phyloP scores from a whole-genome alignment of 2,329 filamentous ascomycete species.

The Basipetospora chlamydospora region DNA sequence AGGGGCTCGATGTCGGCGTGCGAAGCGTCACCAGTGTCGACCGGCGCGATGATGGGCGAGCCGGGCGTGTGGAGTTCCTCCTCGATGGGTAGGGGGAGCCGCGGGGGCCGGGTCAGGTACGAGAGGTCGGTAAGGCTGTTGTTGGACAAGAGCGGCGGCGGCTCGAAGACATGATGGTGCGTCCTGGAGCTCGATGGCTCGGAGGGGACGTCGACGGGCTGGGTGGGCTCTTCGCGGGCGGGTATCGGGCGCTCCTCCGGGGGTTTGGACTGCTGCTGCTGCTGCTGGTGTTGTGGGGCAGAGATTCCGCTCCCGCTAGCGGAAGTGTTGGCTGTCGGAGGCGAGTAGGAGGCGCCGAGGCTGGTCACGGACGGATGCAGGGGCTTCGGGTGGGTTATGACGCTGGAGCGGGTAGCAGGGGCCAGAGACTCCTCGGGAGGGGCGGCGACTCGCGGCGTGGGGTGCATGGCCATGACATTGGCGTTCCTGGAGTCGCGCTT shows the following conservation, averaged over 20 bases:
- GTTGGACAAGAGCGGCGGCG: slow-evolving; percentile 31
- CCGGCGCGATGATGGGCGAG: slow-evolving; percentile 70
- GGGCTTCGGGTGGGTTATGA: slow-evolving; percentile 11
- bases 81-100: slow-evolving; percentile 83
- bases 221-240: slow-evolving; percentile 25
- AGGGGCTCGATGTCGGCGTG: slow-evolving; percentile 36
- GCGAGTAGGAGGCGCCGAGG: slow-evolving; percentile 15
- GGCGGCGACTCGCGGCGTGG: slow-evolving; percentile 39
- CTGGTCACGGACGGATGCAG: slow-evolving; percentile 1
- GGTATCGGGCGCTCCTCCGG: slow-evolving; percentile 7
- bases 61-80: slow-evolving; percentile 82
- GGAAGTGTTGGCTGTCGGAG: slow-evolving; percentile 10
- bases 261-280: slow-evolving; percentile 1
- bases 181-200: slow-evolving; percentile 18
- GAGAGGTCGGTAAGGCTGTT: slow-evolving; percentile 49
- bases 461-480: slow-evolving; percentile 41
- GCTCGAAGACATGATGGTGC: slow-evolving; percentile 20
- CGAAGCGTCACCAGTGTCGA: slow-evolving; percentile 31
- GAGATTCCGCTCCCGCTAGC: slow-evolving; percentile 12
- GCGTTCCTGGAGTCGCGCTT: slow-evolving; percentile 33
- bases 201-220: slow-evolving; percentile 44
- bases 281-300: slow-evolving; percentile 7
- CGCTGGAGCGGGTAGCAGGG: slow-evolving; percentile 38
- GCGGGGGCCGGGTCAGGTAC: slow-evolving; percentile 60
- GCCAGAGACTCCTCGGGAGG: slow-evolving; percentile 48